phyloP scores from a whole-genome alignment of 139 green algal species.

The Micractinium conductrix region DNA sequence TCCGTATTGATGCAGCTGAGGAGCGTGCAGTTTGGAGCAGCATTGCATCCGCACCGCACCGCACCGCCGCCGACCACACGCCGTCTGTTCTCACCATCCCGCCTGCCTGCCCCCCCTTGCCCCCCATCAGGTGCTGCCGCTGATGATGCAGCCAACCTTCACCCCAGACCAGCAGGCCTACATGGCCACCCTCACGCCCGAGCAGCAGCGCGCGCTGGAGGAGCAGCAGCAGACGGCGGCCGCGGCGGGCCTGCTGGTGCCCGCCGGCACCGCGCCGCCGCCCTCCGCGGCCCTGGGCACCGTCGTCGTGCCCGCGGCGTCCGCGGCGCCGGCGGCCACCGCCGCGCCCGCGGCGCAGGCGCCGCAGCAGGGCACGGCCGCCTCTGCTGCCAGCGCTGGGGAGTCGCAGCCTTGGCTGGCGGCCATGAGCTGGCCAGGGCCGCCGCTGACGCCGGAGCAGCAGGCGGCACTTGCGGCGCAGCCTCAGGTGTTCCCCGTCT shows the following conservation, averaged over 20 bases:
- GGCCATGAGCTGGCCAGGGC: neutral
- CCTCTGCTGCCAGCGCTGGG: neutral
- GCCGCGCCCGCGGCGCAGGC: neutral
- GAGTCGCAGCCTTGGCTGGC: neutral
- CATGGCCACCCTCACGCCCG: neutral
- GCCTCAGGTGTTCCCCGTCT: too few species aligned
- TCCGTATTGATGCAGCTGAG: too few species aligned
- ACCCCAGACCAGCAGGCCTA: neutral
- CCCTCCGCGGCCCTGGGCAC: neutral
- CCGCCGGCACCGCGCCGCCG: neutral
- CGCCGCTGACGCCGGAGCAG: neutral
- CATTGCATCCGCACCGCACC: too few species aligned
- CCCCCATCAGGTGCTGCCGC: constrained; percentile 7
- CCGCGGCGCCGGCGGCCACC: neutral
- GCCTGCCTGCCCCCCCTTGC: neutral
- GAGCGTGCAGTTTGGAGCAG: too few species aligned
- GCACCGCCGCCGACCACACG: too few species aligned
- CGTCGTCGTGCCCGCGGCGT: neutral
- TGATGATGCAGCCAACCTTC: constrained; percentile 14
- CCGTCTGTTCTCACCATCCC: neutral
- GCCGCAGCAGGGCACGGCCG: neutral
- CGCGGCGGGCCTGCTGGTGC: neutral
- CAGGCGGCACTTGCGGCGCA: neutral
- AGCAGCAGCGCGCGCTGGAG: constrained; percentile 5
- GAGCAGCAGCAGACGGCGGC: neutral